Base-by-base conservation (phyloP, 2,329 filamentous ascomycete genomes). In the Lasiodiplodia sp. region DNA sequence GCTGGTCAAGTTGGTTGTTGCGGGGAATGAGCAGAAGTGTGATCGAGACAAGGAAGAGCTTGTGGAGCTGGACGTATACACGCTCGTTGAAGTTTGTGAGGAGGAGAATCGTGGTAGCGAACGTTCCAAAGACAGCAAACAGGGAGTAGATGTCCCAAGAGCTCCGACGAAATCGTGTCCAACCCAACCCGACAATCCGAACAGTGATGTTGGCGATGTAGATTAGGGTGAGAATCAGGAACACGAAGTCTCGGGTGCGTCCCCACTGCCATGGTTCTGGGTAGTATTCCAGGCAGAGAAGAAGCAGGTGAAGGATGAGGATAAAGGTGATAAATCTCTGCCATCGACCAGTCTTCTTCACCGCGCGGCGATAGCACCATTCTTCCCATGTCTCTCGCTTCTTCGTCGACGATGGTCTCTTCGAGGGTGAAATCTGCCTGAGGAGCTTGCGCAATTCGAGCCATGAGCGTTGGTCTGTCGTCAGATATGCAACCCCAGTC, bases 131-230 rank as follows among this genome's bases (percentile, higher is more conserved):
- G 4, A 98, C 91, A 0, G 91, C 87, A 57, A 95, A 79, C 14
- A 98, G 82, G 0, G 94, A 94, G 79, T 94, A 99, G 1, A 99
- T 76, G 78, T 99, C 96, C 96, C 96, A 99, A 0, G 95, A 95
- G 78, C 95, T 98, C 76, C 91, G 90, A 31, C 94, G 88, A 78
- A 97, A 99, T 55, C 96, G 89, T 68, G 91, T 87, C 96, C 96
- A 99, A 1, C 94, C 94, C 31, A 98, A 87, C 14, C 96, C 96
- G 69, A 94, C 82, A 69, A 99, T 89, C 28, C 96, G 92, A 69
- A 99, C 91, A 38, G 89, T 79, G 58, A 97, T 89, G 77, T 99
- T 98, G 69, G 86, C 85, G 69, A 93, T 87, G 80, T 97, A 97
- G 70, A 96, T 86, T 23, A 96, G 79, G 2, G 91, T 96, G 76